These are phyloP conservation scores for Raddia guianensis DNA, from an alignment of 176 grass and related monocot genomes.

Conservation along the genomic window DNA sequence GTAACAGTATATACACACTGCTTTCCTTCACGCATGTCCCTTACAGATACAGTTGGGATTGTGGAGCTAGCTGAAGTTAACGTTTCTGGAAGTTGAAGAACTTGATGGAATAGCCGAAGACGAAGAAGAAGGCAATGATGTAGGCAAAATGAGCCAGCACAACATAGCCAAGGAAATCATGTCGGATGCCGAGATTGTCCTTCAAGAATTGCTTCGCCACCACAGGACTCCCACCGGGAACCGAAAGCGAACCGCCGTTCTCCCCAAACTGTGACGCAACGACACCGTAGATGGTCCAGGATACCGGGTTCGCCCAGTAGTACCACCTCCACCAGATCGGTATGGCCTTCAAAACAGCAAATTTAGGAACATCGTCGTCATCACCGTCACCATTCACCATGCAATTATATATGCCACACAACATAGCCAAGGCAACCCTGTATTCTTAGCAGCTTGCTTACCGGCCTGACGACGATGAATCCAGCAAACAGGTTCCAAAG, in stretches of 20 bases:
- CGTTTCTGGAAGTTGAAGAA: constrained; percentile 84
- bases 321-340: constrained; percentile 98
- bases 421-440: too few species aligned
- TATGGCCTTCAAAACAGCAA: constrained; percentile 48
- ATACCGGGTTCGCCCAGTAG: constrained; percentile 80
- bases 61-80: constrained; percentile 30
- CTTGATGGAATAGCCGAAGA: constrained; percentile 85
- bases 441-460: constrained; percentile 42
- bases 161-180: constrained; percentile 65
- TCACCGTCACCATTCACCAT: not conserved
- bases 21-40: too few species aligned
- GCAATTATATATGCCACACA: not conserved
- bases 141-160: constrained; percentile 67
- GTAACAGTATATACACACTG: too few species aligned
- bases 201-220: constrained; percentile 56
- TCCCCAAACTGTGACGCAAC: constrained; percentile 71
- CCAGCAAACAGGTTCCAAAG: constrained; percentile 89
- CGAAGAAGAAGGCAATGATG: constrained; percentile 59
- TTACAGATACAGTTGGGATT: too few species aligned
- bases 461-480: constrained; percentile 69
- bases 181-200: constrained; percentile 48
- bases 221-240: constrained; percentile 38
- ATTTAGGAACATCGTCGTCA: not conserved
- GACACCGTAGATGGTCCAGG: constrained; percentile 81
- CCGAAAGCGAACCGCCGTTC: not conserved